A percentile compares a stretch with the other conserved stretches of the same genome.
Evolutionary conservation across 2,329 filamentous ascomycete genomes (phyloP).

Genomic region (Clonostachys byssicola): DNA sequence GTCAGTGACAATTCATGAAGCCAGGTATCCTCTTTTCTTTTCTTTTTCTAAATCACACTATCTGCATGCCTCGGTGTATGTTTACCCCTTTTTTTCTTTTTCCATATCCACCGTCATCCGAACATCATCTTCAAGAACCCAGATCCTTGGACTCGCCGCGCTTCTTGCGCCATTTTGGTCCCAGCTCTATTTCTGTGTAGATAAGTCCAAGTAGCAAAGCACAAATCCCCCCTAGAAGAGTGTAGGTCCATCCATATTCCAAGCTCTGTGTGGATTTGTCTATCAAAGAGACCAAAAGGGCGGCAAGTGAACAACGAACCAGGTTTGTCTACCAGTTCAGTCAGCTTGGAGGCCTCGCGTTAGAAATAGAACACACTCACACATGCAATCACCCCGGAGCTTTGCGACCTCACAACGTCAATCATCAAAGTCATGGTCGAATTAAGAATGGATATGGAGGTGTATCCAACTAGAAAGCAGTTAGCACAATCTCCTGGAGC

Average conservation of each 20-base stretch:
- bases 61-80: no score
- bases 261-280: constrained; percentile 13
- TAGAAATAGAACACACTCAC: constrained; percentile 4
- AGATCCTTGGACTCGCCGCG: no score
- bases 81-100: no score
- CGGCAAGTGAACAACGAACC: constrained; percentile 17
- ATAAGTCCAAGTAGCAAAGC: constrained; percentile 9
- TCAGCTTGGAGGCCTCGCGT: background rate
- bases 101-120: no score
- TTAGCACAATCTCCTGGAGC: background rate
- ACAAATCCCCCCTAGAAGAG: constrained; percentile 11
- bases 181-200: constrained; percentile 11
- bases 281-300: constrained; percentile 17
- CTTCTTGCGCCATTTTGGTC: constrained; percentile 9
- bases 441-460: constrained; percentile 20
- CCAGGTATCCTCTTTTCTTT: no score
- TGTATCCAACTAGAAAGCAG: constrained; percentile 14
- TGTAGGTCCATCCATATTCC: constrained; percentile 11
- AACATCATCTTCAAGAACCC: no score
- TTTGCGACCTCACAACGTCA: constrained; percentile 18
- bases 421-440: constrained; percentile 23
- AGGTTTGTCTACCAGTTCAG: constrained; percentile 14
- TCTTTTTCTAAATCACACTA: no score
- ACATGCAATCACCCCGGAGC: constrained; percentile 19
- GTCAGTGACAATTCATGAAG: no score